A percentile compares a stretch with the other conserved stretches of the same genome.
phyloP scores from a whole-genome alignment of 352 stramenopile genomes.

The Globisporangium ultimum region DNA sequence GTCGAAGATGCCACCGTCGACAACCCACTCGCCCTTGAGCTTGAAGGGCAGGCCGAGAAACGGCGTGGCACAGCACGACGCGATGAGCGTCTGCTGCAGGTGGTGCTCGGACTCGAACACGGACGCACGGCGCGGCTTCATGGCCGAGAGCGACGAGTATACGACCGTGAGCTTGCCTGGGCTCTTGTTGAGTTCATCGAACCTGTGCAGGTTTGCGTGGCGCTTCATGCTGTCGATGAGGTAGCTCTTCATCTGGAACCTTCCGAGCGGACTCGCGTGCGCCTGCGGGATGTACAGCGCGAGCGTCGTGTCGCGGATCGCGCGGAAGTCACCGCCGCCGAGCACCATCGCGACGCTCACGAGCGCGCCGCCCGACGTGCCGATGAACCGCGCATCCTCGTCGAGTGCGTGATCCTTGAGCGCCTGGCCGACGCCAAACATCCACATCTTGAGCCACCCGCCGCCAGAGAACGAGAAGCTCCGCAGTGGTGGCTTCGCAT shows the following conservation, averaged over 20 bases:
- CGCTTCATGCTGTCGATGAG: conserved; percentile 33
- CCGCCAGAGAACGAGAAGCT: conserved; percentile 47
- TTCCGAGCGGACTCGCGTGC: conserved; percentile 14
- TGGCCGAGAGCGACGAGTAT: conserved; percentile 50
- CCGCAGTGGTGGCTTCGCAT: neutral
- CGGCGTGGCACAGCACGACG: conserved; percentile 48
- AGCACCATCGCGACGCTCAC: conserved; percentile 33
- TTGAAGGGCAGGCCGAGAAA: conserved; percentile 20
- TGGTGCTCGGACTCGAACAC: conserved; percentile 41
- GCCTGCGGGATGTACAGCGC: conserved; percentile 31
- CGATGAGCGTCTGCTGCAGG: conserved; percentile 37
- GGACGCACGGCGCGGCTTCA: conserved; percentile 28
- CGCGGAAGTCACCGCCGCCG: conserved; percentile 40
- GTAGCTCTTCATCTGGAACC: conserved; percentile 56
- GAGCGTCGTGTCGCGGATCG: conserved; percentile 37
- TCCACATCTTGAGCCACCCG: conserved; percentile 61
- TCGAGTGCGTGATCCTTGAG: conserved; percentile 38
- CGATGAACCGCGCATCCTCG: conserved; percentile 37
- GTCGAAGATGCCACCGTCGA: conserved; percentile 56
- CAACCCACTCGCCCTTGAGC: conserved; percentile 50
- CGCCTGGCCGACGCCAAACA: conserved; percentile 57
- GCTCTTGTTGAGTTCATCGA: conserved; percentile 26
- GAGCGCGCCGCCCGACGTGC: conserved; percentile 39
- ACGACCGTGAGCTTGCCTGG: conserved; percentile 37
- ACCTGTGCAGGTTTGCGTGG: conserved; percentile 24